These are phyloP conservation scores for Suillus ampliporus DNA, from an alignment of 768 basidiomycete species.

Conservation along the genomic window DNA sequence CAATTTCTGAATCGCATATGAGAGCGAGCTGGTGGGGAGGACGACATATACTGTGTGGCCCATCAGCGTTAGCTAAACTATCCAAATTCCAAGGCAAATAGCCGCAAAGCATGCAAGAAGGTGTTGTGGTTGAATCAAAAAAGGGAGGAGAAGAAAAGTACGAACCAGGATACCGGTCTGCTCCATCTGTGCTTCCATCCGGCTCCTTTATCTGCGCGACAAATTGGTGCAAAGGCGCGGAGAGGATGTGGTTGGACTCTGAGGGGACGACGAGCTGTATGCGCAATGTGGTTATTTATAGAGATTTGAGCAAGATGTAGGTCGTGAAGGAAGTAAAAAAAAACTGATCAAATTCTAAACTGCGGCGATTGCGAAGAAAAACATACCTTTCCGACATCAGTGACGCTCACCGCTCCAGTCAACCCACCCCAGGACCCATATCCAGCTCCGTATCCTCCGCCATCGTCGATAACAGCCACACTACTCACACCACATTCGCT, in stretches of 20 bases:
- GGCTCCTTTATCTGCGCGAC: slow-evolving; percentile 76
- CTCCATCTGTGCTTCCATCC: slow-evolving; percentile 80
- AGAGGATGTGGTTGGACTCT: slow-evolving; percentile 78
- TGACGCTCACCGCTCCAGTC: slow-evolving; percentile 81
- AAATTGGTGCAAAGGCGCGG: slow-evolving; percentile 70
- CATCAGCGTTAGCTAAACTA: slow-evolving; percentile 6
- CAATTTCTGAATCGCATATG: slow-evolving; percentile 79
- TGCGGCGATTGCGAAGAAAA: too few species aligned
- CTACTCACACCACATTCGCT: slow-evolving; percentile 87
- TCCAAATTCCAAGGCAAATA: not conserved
- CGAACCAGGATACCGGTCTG: slow-evolving; percentile 77
- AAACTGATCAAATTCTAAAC: not conserved
- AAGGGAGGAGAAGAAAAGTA: slow-evolving; percentile 2
- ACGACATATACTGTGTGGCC: slow-evolving; percentile 71
- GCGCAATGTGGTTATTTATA: slow-evolving; percentile 2
- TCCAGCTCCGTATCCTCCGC: slow-evolving; percentile 23
- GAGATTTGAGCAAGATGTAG: not conserved
- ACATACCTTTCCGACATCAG: slow-evolving; percentile 76
- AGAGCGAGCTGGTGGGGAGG: slow-evolving; percentile 62
- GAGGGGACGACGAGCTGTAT: slow-evolving; percentile 76
- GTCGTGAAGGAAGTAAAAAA: not conserved
- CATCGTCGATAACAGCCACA: slow-evolving; percentile 76
- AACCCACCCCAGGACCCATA: slow-evolving; percentile 48
- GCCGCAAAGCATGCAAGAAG: not conserved
- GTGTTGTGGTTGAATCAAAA: not conserved